Base-by-base conservation (phyloP, 345 rosid genomes). In the Lepidium aucheri region DNA sequence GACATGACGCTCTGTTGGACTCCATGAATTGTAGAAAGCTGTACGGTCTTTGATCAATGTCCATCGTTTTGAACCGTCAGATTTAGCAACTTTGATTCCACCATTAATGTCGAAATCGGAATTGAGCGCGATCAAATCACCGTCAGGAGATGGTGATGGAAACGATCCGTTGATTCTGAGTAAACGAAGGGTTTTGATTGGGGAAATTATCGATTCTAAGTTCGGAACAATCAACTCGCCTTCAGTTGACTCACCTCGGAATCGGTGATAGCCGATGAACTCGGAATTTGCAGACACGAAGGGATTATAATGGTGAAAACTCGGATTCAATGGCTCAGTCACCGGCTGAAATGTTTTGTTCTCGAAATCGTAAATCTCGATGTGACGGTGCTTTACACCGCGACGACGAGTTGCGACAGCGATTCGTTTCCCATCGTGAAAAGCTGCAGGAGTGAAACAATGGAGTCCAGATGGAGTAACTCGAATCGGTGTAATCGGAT, bases 361-460 rank as follows among this genome's bases (percentile, higher is more conserved):
- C 9, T 71, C 78, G 1, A 76, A 30, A 56, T 93, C 82, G 61
- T 81, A 88, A 7, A 93, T 76, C 81, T 93, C 96, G 35, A 93
- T 72, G 50, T 93, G 97, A 47, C 96, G 79, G 49, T 72, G 71
- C 16, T 38, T 63, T 61, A 60, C 72, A 7, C 49, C 72, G 7
- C 67, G 80, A 54, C 96, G 85, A 28, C 91, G 78, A 4, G 96
- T 93, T 3, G 97, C 94, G 16, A 90, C 81, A 38, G 83, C 90
- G 69, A 93, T 76, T 75, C 70, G 76, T 59, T 76, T 70, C 5
- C 84, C 78, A 17, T 78, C 86, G 56, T 76, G 81, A 72, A 88
- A 77, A 53, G 94, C 87, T 1, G 91, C 87, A 10, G 98, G 96
- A 59, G 96, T 93, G 77, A 90, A 90, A 67, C 97, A 93, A 74